A percentile compares a stretch with the other conserved stretches of the same genome.
Conservation (phyloP, 2,329 filamentous ascomycete genomes). For the Cladosporium sp. region DNA sequence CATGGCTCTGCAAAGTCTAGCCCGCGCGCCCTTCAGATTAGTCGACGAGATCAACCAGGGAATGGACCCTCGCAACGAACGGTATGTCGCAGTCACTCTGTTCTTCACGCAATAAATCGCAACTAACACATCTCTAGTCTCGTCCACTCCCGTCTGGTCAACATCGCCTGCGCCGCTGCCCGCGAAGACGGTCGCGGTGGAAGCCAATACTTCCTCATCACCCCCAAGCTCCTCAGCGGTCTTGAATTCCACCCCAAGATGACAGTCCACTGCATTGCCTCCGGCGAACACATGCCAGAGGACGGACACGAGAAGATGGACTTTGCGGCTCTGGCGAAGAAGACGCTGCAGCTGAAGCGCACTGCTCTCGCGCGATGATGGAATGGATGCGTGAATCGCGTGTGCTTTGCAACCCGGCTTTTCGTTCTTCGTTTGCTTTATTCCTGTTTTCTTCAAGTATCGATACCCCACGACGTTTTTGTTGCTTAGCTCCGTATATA, state of each 20-base stretch:
- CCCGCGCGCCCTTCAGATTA: slow-evolving; percentile 92
- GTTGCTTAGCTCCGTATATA: background rate
- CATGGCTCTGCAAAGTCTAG: slow-evolving; percentile 93
- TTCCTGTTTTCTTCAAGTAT: background rate
- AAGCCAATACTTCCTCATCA: slow-evolving; percentile 89
- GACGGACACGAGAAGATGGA: slow-evolving; percentile 41
- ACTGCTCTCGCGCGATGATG: slow-evolving; percentile 1
- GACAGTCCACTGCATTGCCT: slow-evolving; percentile 91
- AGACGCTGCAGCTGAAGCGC: slow-evolving; percentile 33
- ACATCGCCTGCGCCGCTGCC: slow-evolving; percentile 78
- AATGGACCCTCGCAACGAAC: slow-evolving; percentile 98
- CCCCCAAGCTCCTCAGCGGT: slow-evolving; percentile 86
- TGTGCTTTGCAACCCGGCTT: background rate
- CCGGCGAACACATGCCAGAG: slow-evolving; percentile 67
- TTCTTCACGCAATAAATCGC: background rate
- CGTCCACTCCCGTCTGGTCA: slow-evolving; percentile 97
- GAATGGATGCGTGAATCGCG: background rate
- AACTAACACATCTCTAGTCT: slow-evolving; percentile 51
- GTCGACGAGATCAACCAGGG: slow-evolving; percentile 99
- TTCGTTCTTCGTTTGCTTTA: background rate
- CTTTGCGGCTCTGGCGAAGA: slow-evolving; percentile 43
- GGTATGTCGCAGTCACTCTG: slow-evolving; percentile 41
- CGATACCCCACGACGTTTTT: background rate
- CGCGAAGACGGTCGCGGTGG: slow-evolving; percentile 17
- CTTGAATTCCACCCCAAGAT: slow-evolving; percentile 87